Conservation (phyloP, 2,329 filamentous ascomycete species). For the Podosphaera fusca region DNA sequence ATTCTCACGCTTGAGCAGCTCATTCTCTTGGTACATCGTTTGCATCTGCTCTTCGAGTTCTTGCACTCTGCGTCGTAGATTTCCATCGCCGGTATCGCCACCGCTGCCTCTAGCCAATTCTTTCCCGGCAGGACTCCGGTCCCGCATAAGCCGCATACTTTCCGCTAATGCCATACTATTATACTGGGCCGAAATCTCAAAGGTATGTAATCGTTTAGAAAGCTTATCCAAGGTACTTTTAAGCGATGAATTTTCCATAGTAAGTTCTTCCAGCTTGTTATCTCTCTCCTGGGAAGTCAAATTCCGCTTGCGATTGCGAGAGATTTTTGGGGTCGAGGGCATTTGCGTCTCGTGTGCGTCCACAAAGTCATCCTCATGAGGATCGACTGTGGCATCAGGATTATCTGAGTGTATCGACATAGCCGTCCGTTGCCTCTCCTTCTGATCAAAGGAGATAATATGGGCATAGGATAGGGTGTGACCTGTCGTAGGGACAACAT, state of each 20-base stretch:
- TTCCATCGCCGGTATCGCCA: conserved; percentile 18
- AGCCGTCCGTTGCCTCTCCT: conserved; percentile 36
- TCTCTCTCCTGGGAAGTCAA: conserved; percentile 22
- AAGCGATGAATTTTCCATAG: conserved; percentile 67
- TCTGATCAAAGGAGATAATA: conserved; percentile 51
- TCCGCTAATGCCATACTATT: conserved; percentile 71
- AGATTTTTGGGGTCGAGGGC: conserved; percentile 21
- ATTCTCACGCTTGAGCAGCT: conserved; percentile 36
- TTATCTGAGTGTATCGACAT: conserved; percentile 23
- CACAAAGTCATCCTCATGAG: conserved; percentile 64
- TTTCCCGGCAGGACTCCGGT: conserved; percentile 25
- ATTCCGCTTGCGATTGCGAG: conserved; percentile 18
- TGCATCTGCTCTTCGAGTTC: conserved; percentile 47
- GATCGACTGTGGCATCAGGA: conserved; percentile 19
- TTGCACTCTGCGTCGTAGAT: conserved; percentile 25
- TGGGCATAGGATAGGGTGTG: conserved; percentile 85
- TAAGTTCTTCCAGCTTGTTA: conserved; percentile 69
- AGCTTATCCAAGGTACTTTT: conserved; percentile 72
- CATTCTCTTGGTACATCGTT: conserved; percentile 33
- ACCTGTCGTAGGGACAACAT: conserved; percentile 78
- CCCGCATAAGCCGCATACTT: conserved; percentile 43
- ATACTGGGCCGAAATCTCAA: conserved; percentile 78
- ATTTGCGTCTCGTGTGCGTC: conserved; percentile 50
- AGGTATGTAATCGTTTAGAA: conserved; percentile 69
- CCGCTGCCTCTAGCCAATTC: conserved; percentile 2